Percentiles rank a stretch among this genome's conserved stretches.
These are phyloP conservation scores for Naegleria gruberi DNA, from an alignment of 208 protist species.

Conservation along the genomic window DNA sequence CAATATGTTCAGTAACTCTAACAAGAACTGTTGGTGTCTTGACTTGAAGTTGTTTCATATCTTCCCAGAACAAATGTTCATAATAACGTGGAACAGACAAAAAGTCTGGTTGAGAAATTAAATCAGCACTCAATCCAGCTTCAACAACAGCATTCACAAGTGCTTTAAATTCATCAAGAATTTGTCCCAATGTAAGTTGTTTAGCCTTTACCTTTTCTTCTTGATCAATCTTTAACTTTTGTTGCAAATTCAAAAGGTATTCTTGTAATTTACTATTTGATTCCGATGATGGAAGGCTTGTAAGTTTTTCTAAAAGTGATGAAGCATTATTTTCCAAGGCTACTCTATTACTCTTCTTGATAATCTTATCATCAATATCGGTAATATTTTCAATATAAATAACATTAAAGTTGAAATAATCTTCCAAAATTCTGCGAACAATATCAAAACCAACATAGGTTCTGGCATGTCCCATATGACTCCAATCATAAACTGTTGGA, in stretches of 20 bases:
- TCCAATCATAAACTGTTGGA: slow-evolving; percentile 90
- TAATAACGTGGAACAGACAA: slow-evolving; percentile 65
- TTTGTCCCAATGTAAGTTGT: neutral
- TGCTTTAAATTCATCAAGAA: neutral
- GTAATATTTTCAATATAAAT: slow-evolving; percentile 94
- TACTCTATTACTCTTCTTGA: slow-evolving; percentile 65
- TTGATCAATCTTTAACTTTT: neutral
- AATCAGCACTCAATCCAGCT: slow-evolving; percentile 48
- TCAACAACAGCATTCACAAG: slow-evolving; percentile 40
- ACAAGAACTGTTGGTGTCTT: slow-evolving; percentile 76
- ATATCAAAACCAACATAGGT: slow-evolving; percentile 96
- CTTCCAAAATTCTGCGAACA: slow-evolving; percentile 85
- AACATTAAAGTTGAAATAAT: slow-evolving; percentile 89
- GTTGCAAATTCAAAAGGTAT: neutral
- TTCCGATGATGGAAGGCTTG: neutral
- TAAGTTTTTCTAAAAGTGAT: neutral
- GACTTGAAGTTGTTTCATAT: slow-evolving; percentile 77
- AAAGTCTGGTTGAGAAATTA: slow-evolving; percentile 75
- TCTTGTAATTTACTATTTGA: neutral
- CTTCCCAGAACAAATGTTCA: slow-evolving; percentile 80
- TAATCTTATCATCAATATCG: slow-evolving; percentile 99
- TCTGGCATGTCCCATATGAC: slow-evolving; percentile 95
- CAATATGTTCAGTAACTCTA: slow-evolving; percentile 94
- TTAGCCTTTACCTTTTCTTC: neutral
- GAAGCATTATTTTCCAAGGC: neutral